Evolutionary conservation across 176 grass and related monocot species (phyloP).

Genomic region (Avena atlantica): DNA sequence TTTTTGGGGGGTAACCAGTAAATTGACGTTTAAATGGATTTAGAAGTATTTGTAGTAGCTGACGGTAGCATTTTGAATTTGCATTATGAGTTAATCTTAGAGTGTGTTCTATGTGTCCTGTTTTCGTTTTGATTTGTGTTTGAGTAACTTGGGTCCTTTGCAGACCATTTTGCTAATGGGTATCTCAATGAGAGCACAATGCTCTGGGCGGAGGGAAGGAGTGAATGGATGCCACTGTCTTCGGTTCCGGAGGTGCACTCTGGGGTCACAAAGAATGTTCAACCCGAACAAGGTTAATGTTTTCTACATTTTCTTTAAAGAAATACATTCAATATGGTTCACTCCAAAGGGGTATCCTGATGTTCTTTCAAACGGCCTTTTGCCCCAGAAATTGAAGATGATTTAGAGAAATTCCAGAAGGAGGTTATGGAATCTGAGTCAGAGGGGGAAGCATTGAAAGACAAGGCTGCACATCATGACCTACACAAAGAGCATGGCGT

Average conservation of each 20-base stretch:
- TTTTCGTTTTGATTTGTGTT: not conserved
- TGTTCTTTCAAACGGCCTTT: slow-evolving; percentile 10
- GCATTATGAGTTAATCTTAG: not conserved
- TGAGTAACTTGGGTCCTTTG: slow-evolving; percentile 17
- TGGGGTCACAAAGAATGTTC: slow-evolving; percentile 43
- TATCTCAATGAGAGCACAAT: slow-evolving; percentile 72
- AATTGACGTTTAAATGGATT: not conserved
- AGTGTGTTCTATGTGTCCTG: not conserved
- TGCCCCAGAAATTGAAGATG: slow-evolving; percentile 63
- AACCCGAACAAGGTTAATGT: slow-evolving; percentile 51
- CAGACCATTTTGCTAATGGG: slow-evolving; percentile 79
- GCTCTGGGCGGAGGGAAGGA: slow-evolving; percentile 86
- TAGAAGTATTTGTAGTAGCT: not conserved
- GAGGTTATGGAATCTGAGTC: slow-evolving; percentile 71
- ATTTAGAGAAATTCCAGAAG: slow-evolving; percentile 84
- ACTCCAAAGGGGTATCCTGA: slow-evolving; percentile 28
- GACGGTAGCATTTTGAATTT: not conserved
- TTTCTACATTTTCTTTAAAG: slow-evolving; percentile 9
- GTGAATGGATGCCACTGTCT: slow-evolving; percentile 70
- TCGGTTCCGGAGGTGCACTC: slow-evolving; percentile 64
- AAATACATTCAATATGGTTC: not conserved
- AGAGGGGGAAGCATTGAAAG: slow-evolving; percentile 52
- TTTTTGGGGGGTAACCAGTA: slow-evolving; percentile 1
- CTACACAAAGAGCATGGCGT: slow-evolving; percentile 28
- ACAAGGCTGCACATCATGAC: slow-evolving; percentile 36